phyloP scores from a whole-genome alignment of 805 yeast genomes.

The Candida sakaeoensis region DNA sequence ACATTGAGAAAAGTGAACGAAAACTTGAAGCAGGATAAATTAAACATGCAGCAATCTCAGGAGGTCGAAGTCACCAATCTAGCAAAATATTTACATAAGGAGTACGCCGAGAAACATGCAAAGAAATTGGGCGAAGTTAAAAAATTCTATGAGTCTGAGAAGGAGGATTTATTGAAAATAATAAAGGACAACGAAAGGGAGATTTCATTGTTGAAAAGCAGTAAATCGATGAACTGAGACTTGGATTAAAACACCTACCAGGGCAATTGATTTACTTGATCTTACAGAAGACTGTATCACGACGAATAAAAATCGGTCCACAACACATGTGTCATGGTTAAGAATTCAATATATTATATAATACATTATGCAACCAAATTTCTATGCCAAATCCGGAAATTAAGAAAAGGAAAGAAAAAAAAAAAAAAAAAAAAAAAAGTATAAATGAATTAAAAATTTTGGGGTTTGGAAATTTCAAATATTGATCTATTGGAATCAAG shows the following conservation, averaged over 20 bases:
- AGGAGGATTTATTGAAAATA: conserved; percentile 40
- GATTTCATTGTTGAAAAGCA: conserved; percentile 44
- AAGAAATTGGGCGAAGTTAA: conserved; percentile 60
- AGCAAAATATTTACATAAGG: conserved; percentile 67
- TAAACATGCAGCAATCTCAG: conserved; percentile 38
- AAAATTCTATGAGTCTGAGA: conserved; percentile 25
- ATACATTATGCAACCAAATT: background rate
- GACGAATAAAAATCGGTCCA: too few species aligned
- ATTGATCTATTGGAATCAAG: background rate
- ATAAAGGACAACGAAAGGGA: conserved; percentile 47
- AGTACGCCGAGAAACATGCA: conserved; percentile 75
- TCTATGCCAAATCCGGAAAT: background rate
- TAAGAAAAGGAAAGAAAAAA: too few species aligned
- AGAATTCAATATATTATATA: background rate
- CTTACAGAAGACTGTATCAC: too few species aligned
- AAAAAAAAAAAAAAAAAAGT: too few species aligned
- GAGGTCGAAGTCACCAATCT: conserved; percentile 55
- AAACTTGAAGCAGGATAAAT: conserved; percentile 6
- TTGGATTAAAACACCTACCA: too few species aligned
- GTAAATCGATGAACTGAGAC: background rate
- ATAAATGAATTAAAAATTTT: background rate
- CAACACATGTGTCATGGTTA: background rate
- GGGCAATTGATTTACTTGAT: too few species aligned
- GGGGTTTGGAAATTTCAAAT: background rate
- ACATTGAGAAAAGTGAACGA: conserved; percentile 12